Base-by-base conservation (phyloP, 768 basidiomycete genomes). In the Russula lepida region DNA sequence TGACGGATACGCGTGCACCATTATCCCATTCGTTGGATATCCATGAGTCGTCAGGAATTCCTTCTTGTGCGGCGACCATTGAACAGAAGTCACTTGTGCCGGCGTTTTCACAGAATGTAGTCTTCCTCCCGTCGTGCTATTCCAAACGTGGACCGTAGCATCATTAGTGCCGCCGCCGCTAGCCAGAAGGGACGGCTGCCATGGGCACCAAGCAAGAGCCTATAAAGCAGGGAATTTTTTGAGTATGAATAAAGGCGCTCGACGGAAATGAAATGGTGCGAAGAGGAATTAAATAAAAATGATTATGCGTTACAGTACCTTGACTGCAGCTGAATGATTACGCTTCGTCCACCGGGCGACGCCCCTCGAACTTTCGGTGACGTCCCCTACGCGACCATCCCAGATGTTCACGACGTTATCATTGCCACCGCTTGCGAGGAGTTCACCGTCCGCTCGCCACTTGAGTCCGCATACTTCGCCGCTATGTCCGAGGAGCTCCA, bases 321-420 rank as follows among this genome's bases (percentile, higher is more conserved):
- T 89, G 60, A 88, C 86, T 1, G 93, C 93, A 0, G 92, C 93
- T 0, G 88, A 90, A 71, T 95, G 93, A 70, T 91, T 93, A 49
- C 88, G 77, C 73, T 95, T 94, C 25, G 88, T 90, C 90, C 91
- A 94, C 70, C 92, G 93, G 0, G 92, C 84, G 70, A 73, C 80
- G 3, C 81, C 84, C 19, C 81, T 71, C 3, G 81, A 74, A 13
- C 78, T 78, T 62, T 77, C 75, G 4, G 72, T 76, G 1, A 69
- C 65, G 28, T 66, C 60, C 5, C 66, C 66, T 57, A 64, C 76
- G 58, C 93, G 81, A 8, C 88, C 90, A 67, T 99, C 95, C 95
- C 95, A 99, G 56, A 97, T 88, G 69, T 98, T 97, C 58, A 98
- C 94, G 21, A 97, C 94, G 65, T 99, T 98, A 72, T 98, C 97